Evolutionary conservation across 2,329 filamentous ascomycete species (phyloP).

Genomic region (Fusarium redolens): DNA sequence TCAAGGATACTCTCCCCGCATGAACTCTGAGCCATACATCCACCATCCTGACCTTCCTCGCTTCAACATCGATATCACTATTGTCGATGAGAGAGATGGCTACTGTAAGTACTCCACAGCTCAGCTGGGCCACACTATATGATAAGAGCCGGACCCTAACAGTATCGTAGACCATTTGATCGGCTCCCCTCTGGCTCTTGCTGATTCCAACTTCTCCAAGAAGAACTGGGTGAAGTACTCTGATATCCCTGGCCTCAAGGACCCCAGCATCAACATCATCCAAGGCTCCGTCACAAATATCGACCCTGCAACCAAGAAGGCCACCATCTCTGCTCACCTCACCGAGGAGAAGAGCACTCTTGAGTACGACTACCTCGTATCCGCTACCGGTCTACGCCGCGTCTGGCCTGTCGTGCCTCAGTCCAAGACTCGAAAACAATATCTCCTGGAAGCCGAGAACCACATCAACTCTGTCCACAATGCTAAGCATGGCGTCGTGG

Average conservation of each 20-base stretch:
- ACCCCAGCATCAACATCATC: constrained; percentile 70
- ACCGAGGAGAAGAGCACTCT: constrained; percentile 57
- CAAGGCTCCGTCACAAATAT: constrained; percentile 73
- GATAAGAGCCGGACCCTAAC: constrained; percentile 9
- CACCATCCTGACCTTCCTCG: constrained; percentile 57
- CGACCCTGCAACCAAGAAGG: constrained; percentile 69
- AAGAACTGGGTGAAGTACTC: constrained; percentile 78
- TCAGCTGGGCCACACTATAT: neutral
- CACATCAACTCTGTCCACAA: constrained; percentile 67
- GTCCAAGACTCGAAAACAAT: constrained; percentile 69
- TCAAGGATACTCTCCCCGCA: constrained; percentile 64
- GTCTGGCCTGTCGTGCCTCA: constrained; percentile 80
- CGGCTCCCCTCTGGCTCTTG: constrained; percentile 78
- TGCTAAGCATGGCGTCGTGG: constrained; percentile 69
- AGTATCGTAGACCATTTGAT: constrained; percentile 74
- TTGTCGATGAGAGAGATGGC: constrained; percentile 85
- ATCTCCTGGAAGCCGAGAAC: constrained; percentile 68
- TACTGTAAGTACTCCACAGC: constrained; percentile 68
- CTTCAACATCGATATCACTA: constrained; percentile 74
- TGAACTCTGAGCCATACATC: constrained; percentile 50
- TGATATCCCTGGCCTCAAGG: constrained; percentile 74
- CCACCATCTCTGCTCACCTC: constrained; percentile 63
- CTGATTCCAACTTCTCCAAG: constrained; percentile 69
- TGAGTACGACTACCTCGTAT: constrained; percentile 80
- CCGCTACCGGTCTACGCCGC: constrained; percentile 75